Percentiles rank a stretch among this genome's conserved stretches.
Conservation (phyloP, 768 basidiomycete genomes). For the Favolaschia claudopus region DNA sequence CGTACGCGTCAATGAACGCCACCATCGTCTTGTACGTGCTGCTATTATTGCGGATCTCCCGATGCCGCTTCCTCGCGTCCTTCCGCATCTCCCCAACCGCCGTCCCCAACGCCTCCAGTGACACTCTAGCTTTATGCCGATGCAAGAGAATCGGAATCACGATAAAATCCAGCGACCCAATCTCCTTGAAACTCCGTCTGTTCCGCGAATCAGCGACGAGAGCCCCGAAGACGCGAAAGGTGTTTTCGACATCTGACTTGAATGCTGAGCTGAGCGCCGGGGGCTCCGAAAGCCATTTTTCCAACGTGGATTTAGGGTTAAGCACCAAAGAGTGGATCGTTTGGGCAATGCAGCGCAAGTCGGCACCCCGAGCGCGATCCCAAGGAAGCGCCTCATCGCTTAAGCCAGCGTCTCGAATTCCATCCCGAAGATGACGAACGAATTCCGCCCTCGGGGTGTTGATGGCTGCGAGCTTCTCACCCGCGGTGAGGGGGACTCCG, state of each 20-base stretch:
- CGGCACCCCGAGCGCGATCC: constrained; percentile 47
- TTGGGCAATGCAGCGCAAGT: constrained; percentile 67
- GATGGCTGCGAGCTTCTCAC: too few species aligned
- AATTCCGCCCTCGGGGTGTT: constrained; percentile 64
- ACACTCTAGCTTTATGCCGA: constrained; percentile 49
- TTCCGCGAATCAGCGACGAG: constrained; percentile 50
- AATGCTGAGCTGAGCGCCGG: constrained; percentile 40
- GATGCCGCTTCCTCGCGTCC: constrained; percentile 59
- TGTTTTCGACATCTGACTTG: constrained; percentile 41
- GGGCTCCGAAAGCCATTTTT: constrained; percentile 57
- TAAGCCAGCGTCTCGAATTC: constrained; percentile 48
- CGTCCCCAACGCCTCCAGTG: constrained; percentile 47
- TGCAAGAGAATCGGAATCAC: constrained; percentile 62
- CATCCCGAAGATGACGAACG: constrained; percentile 59
- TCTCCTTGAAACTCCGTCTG: constrained; percentile 45
- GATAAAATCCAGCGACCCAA: constrained; percentile 77
- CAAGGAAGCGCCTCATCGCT: constrained; percentile 37
- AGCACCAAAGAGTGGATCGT: constrained; percentile 59
- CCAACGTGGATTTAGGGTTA: constrained; percentile 44
- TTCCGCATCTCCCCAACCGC: constrained; percentile 61
- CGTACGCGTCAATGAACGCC: constrained; percentile 49
- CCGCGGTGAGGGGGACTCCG: too few species aligned
- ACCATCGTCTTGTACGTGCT: constrained; percentile 63
- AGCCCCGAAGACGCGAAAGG: constrained; percentile 55
- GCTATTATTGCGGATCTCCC: constrained; percentile 72